Evolutionary conservation across 352 stramenopile species (phyloP).

Genomic region (Phytophthora ramorum): DNA sequence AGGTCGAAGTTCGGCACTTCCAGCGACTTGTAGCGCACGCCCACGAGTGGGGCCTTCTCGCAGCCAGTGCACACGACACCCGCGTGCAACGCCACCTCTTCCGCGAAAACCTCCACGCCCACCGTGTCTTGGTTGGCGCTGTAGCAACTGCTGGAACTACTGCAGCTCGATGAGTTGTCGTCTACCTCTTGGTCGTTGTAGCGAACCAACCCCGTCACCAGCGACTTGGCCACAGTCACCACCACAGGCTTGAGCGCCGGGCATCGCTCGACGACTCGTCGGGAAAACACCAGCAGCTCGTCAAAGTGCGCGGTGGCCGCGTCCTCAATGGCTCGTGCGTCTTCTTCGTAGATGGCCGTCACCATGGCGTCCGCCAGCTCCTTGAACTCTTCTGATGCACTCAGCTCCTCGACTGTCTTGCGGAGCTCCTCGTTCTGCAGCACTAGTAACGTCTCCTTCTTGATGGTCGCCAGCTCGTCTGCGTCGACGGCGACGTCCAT

Average conservation of each 20-base stretch:
- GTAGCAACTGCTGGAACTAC: slow-evolving; percentile 16
- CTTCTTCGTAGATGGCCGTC: slow-evolving; percentile 39
- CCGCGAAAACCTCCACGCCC: slow-evolving; percentile 13
- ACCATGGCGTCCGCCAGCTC: slow-evolving; percentile 40
- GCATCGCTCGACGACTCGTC: slow-evolving; percentile 46
- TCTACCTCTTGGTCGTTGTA: slow-evolving; percentile 43
- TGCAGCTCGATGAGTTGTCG: slow-evolving; percentile 31
- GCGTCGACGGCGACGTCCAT: slow-evolving; percentile 57
- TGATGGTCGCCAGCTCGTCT: slow-evolving; percentile 45
- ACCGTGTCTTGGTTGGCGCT: slow-evolving; percentile 15
- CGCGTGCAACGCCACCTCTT: slow-evolving; percentile 39
- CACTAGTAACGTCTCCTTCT: slow-evolving; percentile 49
- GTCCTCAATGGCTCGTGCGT: slow-evolving; percentile 41
- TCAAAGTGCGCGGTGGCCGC: slow-evolving; percentile 40
- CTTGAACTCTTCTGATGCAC: slow-evolving; percentile 45
- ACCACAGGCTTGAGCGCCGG: slow-evolving; percentile 52
- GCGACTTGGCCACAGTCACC: slow-evolving; percentile 51
- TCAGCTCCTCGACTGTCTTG: slow-evolving; percentile 36
- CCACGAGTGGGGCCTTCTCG: slow-evolving; percentile 57
- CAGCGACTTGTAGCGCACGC: slow-evolving; percentile 84
- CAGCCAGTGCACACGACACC: slow-evolving; percentile 63
- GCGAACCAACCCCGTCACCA: slow-evolving; percentile 35
- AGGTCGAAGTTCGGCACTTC: slow-evolving; percentile 80
- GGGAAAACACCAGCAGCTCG: slow-evolving; percentile 44
- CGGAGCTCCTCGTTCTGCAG: slow-evolving; percentile 47